Evolutionary conservation across 371 early-diverging fungal species (phyloP), one percentile per base, ranked within the genome.

Genomic region (Mucor piriformis): DNA sequence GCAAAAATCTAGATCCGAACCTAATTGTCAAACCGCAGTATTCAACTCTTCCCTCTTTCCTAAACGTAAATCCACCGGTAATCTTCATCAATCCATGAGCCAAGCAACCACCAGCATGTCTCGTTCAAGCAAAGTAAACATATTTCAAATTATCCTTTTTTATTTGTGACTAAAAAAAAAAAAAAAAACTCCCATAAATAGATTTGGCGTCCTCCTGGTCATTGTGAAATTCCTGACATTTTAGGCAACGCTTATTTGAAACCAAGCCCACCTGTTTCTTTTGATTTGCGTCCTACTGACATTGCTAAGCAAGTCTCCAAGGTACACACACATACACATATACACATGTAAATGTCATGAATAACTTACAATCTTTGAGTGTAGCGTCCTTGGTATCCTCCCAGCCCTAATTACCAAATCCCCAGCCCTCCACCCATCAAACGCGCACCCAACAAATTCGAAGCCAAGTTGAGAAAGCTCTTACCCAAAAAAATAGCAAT

Each of bases 21-120:
- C 77, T 11, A 77, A 70, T 51, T 72, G 72, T 50, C 59, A 70
- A 49, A 63, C 54, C 21, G 59, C 64, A 27, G n/a, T 59, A 13
- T 64, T 60, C 33, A 42, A 50, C 25, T 48, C 60, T 44, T 59
- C 60, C 15, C 55, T 66, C 12, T 66, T 73, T 46, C 68, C 72
- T 4, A 79, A 79, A 50, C 76, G 79, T 35, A 76, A 73, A 71
- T 79, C 79, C 18, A 76, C 79, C n/a, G 79, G 79, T 6, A 73
- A 75, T 51, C 64, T 76, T 46, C 63, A 64, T 29, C 60, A 63
- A 59, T 48, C 68, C 56, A 21, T 72, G 63, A 54, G 66, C 61
- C 59, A 68, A 23, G 43, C 63, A 11, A 38, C 38, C 38, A 54
- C 63, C 47, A 32, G 20, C 15, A 18, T 18, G 8, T 37, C 32